Evolutionary conservation across 2,329 filamentous ascomycete genomes (phyloP).

Genomic region (Mycosphaerella sp.): DNA sequence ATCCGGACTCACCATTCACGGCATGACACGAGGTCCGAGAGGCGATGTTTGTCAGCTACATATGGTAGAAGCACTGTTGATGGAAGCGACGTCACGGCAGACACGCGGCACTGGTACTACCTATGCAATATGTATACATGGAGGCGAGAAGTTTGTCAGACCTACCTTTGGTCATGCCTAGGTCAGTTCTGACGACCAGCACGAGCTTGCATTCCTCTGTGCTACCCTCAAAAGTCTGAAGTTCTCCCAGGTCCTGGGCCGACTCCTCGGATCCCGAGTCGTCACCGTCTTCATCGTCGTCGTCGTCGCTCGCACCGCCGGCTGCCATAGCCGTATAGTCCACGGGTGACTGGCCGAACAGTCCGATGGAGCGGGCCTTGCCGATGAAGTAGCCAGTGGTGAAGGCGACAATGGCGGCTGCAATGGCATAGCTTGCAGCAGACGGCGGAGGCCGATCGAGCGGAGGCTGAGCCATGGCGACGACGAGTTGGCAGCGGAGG

Average conservation of each 20-base stretch:
- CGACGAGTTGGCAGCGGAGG: neutral
- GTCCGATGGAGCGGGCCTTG: conserved; percentile 60
- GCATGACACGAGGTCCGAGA: neutral
- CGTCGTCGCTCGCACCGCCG: conserved; percentile 21
- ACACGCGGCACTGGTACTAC: neutral
- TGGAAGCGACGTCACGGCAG: neutral
- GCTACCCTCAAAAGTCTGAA: conserved; percentile 41
- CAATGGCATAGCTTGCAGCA: conserved; percentile 57
- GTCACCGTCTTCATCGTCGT: conserved; percentile 31
- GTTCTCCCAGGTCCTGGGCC: conserved; percentile 38
- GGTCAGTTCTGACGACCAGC: conserved; percentile 82
- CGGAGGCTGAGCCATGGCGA: conserved; percentile 9
- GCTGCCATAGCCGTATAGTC: conserved; percentile 3
- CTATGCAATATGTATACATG: too few relatives aligned
- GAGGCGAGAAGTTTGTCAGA: conserved; percentile 12
- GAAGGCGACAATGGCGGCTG: conserved; percentile 66
- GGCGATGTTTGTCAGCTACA: neutral
- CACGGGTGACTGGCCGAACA: conserved; percentile 55
- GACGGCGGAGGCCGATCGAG: conserved; percentile 41
- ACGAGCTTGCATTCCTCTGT: conserved; percentile 91
- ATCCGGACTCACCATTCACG: neutral
- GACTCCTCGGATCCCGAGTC: conserved; percentile 34
- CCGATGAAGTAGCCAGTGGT: conserved; percentile 69
- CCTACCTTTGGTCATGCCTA: conserved; percentile 95
- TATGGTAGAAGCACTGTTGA: neutral